Percentiles rank a stretch among this genome's conserved stretches.
These are phyloP conservation scores for Magnusiomyces clavatus DNA, from an alignment of 1,139 yeast genomes.

Conservation along the genomic window DNA sequence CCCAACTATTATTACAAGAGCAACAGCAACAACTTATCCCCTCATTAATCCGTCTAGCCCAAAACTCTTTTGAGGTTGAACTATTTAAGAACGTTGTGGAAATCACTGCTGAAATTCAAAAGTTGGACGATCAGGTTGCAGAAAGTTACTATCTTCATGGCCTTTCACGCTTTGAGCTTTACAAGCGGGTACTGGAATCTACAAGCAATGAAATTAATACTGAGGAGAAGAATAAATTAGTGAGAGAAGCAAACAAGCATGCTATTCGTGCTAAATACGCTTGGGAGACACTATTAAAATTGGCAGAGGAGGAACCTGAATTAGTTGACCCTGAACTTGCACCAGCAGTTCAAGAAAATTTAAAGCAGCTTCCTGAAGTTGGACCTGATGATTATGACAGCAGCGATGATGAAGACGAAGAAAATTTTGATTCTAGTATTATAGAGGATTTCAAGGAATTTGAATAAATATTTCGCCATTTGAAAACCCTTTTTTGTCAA, in stretches of 20 bases:
- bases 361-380: constrained; percentile 34
- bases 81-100: constrained; percentile 56
- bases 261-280: constrained; percentile 31
- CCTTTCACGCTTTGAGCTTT: constrained; percentile 52
- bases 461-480: background rate
- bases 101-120: constrained; percentile 55
- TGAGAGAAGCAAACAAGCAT: constrained; percentile 20
- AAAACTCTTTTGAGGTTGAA: constrained; percentile 56
- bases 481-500: too few species aligned
- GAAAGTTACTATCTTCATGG: constrained; percentile 81
- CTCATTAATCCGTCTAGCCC: constrained; percentile 61
- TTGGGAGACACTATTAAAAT: constrained; percentile 21
- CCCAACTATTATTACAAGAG: constrained; percentile 35
- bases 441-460: constrained; percentile 7
- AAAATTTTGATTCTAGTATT: constrained; percentile 9
- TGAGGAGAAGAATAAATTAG: constrained; percentile 11
- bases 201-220: constrained; percentile 9
- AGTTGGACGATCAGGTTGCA: constrained; percentile 73
- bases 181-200: constrained; percentile 14
- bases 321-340: constrained; percentile 28
- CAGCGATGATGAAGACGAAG: constrained; percentile 22
- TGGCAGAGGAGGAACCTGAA: constrained; percentile 20
- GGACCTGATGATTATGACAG: constrained; percentile 22
- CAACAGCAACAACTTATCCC: constrained; percentile 45
- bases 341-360: constrained; percentile 23